Evolutionary conservation across 768 basidiomycete genomes (phyloP), one percentile per base, ranked within the genome.

Genomic region (Pulveroboletus frians): DNA sequence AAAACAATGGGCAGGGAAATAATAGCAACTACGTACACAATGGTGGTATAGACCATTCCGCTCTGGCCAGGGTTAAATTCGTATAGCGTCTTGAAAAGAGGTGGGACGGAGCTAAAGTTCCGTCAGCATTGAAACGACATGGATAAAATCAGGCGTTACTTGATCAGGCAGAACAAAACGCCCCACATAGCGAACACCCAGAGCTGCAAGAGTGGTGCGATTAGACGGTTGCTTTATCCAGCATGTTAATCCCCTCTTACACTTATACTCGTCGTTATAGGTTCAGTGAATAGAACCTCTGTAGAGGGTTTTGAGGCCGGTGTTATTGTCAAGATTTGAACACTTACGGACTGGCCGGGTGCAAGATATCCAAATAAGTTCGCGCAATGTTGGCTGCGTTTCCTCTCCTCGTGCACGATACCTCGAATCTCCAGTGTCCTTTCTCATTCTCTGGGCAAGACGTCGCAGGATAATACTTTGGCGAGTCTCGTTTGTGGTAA

Each of bases 181-280:
- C 87, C 87, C 85, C 87, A 90, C 1, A 78, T 76, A 46, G 88
- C 79, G 39, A 80, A 80, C 26, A 81, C 70, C 83, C 83, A 84
- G 9, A 84, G 55, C 81, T 85, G 60, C 13, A 27, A 46, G 20
- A 41, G 6, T 45, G 15, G 17, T 30, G 2, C 0, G 5, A 21
- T 51, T 23, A 47, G 20, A 31, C 9, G 15, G 7, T 21, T 17
- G 15, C 5, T 17, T n/a, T 30, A 14, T 36, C 15, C 29, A 31
- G 20, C 17, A 17, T 3, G 14, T 9, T 14, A 3, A 27, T 9
- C 13, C 9, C 1, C n/a, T 67, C 78, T 49, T 56, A 85, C 84
- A 58, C 80, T 83, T 59, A 92, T 85, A 57, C 80, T 81, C 4
- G 77, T 69, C 3, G 91, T 87, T 38, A 88, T 74, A 0, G 85